These are phyloP conservation scores for Beauveria varroae DNA, from an alignment of 2,329 filamentous ascomycete genomes.

Conservation along the genomic window DNA sequence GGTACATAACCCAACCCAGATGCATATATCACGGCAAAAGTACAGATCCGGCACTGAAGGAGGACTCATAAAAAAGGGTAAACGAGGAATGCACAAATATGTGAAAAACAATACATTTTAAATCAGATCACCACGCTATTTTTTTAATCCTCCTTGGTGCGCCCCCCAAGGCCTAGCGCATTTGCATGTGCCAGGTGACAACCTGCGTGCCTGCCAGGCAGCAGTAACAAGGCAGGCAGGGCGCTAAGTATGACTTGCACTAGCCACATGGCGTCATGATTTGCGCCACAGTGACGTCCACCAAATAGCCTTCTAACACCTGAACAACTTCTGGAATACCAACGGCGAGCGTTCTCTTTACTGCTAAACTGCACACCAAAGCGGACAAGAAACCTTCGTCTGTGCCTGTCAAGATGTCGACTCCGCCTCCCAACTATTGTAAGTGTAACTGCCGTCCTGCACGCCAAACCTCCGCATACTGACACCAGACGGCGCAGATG, in stretches of 20 bases:
- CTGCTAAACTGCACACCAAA: neutral
- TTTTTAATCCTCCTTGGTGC: neutral
- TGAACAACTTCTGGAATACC: neutral
- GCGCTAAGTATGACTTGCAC: neutral
- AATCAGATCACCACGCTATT: neutral
- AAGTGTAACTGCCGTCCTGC: conserved; percentile 17
- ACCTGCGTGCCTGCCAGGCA: neutral
- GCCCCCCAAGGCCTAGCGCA: neutral
- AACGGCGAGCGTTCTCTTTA: neutral
- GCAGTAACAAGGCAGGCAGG: neutral
- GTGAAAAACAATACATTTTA: too few species aligned
- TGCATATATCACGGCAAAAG: too few species aligned
- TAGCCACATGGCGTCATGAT: conserved; percentile 2
- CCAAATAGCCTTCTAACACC: neutral
- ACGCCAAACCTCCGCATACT: neutral
- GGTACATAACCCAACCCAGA: too few species aligned
- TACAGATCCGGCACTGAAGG: too few species aligned
- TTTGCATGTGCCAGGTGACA: too few species aligned
- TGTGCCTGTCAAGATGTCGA: conserved; percentile 17
- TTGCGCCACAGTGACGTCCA: conserved; percentile 12
- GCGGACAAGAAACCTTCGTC: neutral
- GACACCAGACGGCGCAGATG: conserved; percentile 39
- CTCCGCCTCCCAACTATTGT: conserved; percentile 46
- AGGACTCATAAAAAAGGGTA: too few species aligned
- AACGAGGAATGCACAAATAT: too few species aligned